These are phyloP conservation scores for Pseudotulostoma volvatum DNA, from an alignment of 495 filamentous ascomycete species.

Conservation along the genomic window DNA sequence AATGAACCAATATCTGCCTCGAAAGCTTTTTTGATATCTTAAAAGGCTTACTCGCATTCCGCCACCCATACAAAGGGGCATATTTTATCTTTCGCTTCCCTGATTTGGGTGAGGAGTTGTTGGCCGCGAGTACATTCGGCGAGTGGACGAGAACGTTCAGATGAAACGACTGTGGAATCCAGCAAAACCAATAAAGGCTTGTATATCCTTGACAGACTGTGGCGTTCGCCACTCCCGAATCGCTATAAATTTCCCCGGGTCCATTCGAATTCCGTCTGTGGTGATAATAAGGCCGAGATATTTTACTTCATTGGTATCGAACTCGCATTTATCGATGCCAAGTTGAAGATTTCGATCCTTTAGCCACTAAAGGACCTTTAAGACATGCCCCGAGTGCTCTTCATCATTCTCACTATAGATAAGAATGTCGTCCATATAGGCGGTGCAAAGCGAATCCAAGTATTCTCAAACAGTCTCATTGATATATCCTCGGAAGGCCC, in stretches of 20 bases:
- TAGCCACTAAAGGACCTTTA: not conserved
- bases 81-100: not conserved
- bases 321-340: slow-evolving; percentile 9
- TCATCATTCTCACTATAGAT: not conserved
- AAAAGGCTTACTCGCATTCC: slow-evolving; percentile 3
- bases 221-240: slow-evolving; percentile 4
- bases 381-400: not conserved
- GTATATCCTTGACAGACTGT: slow-evolving; percentile 4
- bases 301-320: slow-evolving; percentile 4
- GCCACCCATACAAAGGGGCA: slow-evolving; percentile 2
- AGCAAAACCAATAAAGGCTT: slow-evolving; percentile 5
- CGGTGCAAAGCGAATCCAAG: too few species aligned
- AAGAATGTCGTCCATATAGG: not conserved
- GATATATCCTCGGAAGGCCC: not conserved
- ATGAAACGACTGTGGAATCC: slow-evolving; percentile 9
- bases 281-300: slow-evolving; percentile 6
- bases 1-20: not conserved
- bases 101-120: not conserved
- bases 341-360: not conserved
- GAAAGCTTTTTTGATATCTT: slow-evolving; percentile 3
- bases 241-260: slow-evolving; percentile 4
- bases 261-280: slow-evolving; percentile 3
- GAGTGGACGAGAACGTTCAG: not conserved
- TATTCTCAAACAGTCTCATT: not conserved
- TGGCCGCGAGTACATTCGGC: slow-evolving; percentile 5